A percentile compares a stretch with the other conserved stretches of the same genome.
These are phyloP conservation scores for Malus hybrid DNA, from an alignment of 331 rosid species.

Conservation along the genomic window DNA sequence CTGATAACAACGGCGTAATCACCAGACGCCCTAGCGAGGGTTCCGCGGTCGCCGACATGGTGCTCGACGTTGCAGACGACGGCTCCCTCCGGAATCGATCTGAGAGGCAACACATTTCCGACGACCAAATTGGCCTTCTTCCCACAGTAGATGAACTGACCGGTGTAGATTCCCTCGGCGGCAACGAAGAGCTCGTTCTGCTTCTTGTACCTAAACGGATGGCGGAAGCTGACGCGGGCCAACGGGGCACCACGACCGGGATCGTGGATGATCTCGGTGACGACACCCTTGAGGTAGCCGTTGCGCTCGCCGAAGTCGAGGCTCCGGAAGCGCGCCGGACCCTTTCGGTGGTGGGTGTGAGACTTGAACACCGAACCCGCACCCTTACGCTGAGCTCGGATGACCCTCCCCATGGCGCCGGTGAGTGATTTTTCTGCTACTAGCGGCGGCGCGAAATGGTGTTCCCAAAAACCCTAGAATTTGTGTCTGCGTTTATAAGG, in stretches of 20 bases:
- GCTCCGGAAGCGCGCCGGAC: slow-evolving; percentile 24
- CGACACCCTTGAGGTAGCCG: slow-evolving; percentile 28
- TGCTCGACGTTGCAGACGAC: slow-evolving; percentile 33
- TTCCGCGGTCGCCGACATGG: slow-evolving; percentile 27
- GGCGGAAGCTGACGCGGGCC: slow-evolving; percentile 27
- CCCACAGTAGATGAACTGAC: slow-evolving; percentile 28
- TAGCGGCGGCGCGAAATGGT: not conserved
- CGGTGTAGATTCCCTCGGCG: slow-evolving; percentile 29
- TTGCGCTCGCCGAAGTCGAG: slow-evolving; percentile 32
- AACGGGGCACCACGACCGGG: slow-evolving; percentile 26
- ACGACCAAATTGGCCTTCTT: slow-evolving; percentile 28
- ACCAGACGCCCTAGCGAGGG: slow-evolving; percentile 30
- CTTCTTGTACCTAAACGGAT: slow-evolving; percentile 30
- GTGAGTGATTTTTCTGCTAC: not conserved
- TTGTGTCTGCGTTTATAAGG: not conserved
- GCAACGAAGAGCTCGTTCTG: slow-evolving; percentile 31
- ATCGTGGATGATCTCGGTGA: slow-evolving; percentile 32
- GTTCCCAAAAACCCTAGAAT: not conserved
- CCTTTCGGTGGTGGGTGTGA: slow-evolving; percentile 38
- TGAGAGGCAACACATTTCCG: slow-evolving; percentile 23
- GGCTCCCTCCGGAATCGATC: slow-evolving; percentile 34
- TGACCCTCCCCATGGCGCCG: slow-evolving; percentile 23
- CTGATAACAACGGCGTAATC: slow-evolving; percentile 34
- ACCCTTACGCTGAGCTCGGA: slow-evolving; percentile 36
- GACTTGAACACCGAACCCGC: slow-evolving; percentile 36